Conservation (phyloP, 2,329 filamentous ascomycete genomes). For the Pleurostoma richardsiae region DNA sequence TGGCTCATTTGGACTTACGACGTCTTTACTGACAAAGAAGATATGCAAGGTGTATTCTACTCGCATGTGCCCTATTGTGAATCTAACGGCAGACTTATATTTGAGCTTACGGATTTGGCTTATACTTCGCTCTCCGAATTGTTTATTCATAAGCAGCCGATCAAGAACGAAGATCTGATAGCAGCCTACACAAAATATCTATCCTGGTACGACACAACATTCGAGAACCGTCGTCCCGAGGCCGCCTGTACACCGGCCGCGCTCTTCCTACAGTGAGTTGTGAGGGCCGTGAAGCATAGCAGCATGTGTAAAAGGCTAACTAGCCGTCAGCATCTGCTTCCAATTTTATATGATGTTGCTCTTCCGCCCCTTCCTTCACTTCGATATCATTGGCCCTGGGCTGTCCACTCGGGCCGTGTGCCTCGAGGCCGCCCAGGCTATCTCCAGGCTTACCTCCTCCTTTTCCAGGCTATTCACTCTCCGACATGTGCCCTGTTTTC, state of each 20-base stretch:
- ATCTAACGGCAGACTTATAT: not conserved
- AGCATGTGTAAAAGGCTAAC: too few species aligned
- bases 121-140: not conserved
- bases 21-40: too few species aligned
- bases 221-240: not conserved
- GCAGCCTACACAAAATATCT: slow-evolving; percentile 3
- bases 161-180: not conserved
- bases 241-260: not conserved
- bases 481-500: slow-evolving; percentile 20
- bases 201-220: slow-evolving; percentile 3
- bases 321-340: slow-evolving; percentile 5
- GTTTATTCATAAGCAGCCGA: not conserved
- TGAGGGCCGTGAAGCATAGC: too few species aligned
- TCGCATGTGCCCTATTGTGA: not conserved
- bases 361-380: slow-evolving; percentile 3
- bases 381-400: slow-evolving; percentile 2
- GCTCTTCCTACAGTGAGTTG: slow-evolving; percentile 6
- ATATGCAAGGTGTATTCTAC: not conserved
- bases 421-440: slow-evolving; percentile 23
- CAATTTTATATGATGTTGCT: slow-evolving; percentile 5
- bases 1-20: too few species aligned
- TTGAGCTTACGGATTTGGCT: not conserved
- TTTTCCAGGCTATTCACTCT: slow-evolving; percentile 22
- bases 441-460: slow-evolving; percentile 22
- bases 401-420: slow-evolving; percentile 18